phyloP scores from a whole-genome alignment of 2,329 filamentous ascomycete species.

The Furcasterigmium furcatum region DNA sequence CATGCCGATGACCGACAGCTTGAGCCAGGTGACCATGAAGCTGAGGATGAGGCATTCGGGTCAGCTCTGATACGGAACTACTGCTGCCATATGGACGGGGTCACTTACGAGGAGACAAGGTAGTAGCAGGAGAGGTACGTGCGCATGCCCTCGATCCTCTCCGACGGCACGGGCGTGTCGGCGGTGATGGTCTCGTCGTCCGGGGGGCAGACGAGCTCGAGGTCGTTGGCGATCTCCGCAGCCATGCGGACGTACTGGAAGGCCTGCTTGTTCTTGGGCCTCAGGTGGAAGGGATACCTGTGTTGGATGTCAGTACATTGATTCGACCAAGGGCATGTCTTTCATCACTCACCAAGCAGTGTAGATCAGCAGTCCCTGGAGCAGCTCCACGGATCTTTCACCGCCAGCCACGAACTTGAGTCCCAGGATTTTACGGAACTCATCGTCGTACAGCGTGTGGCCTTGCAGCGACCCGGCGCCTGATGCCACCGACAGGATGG shows the following conservation, averaged over 20 bases:
- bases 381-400: constrained; percentile 52
- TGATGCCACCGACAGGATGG: constrained; percentile 49
- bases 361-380: constrained; percentile 56
- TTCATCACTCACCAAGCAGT: constrained; percentile 46
- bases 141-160: constrained; percentile 38
- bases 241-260: constrained; percentile 51
- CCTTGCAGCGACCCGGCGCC: constrained; percentile 45
- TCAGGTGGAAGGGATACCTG: constrained; percentile 54
- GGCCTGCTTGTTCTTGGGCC: constrained; percentile 46
- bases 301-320: constrained; percentile 1
- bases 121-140: constrained; percentile 44
- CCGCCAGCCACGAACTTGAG: constrained; percentile 54
- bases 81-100: too few relatives aligned
- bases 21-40: constrained; percentile 34
- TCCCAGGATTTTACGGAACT: constrained; percentile 54
- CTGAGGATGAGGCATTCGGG: constrained; percentile 22
- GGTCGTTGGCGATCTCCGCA: constrained; percentile 44
- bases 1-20: constrained; percentile 21
- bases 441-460: constrained; percentile 52
- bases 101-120: constrained; percentile 34
- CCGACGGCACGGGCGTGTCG: constrained; percentile 12
- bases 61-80: constrained; percentile 9
- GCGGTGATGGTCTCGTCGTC: constrained; percentile 15
- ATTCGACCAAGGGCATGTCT: too few relatives aligned
- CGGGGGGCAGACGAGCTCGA: constrained; percentile 42